Conservation (phyloP, 192 early-diverging fungal genomes). For the Funneliformis mosseae region DNA sequence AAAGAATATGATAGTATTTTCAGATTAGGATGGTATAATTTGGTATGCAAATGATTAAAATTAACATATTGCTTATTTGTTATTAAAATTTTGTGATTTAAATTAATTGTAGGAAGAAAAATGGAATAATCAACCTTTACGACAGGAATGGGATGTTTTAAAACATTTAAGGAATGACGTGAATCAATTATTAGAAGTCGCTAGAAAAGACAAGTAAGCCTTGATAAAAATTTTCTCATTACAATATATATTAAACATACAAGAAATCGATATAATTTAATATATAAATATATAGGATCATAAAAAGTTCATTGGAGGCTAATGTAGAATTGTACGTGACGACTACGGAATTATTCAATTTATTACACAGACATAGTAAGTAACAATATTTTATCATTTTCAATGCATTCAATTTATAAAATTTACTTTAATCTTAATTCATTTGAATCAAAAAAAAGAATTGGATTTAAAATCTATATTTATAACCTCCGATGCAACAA, state of each 20-base stretch:
- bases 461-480: conserved; percentile 52
- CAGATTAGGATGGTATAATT: conserved; percentile 60
- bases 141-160: conserved; percentile 48
- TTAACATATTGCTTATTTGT: background rate
- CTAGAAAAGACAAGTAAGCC: conserved; percentile 54
- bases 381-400: background rate
- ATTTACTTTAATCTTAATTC: background rate
- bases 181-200: conserved; percentile 54
- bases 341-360: conserved; percentile 14
- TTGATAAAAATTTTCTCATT: background rate
- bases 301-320: conserved; percentile 57
- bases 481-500: conserved; percentile 48
- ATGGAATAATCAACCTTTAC: conserved; percentile 48
- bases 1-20: conserved; percentile 57
- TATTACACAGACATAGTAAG: conserved; percentile 23
- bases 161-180: conserved; percentile 50
- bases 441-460: conserved; percentile 31
- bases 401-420: background rate
- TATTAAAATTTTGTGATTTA: background rate
- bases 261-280: background rate
- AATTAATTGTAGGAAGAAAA: conserved; percentile 31
- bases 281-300: conserved; percentile 34
- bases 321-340: conserved; percentile 43
- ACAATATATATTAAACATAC: background rate
- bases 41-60: conserved; percentile 28